A percentile compares a stretch with the other conserved stretches of the same genome.
Evolutionary conservation across 2,329 filamentous ascomycete species (phyloP).

Genomic region (Fusarium circinatum): DNA sequence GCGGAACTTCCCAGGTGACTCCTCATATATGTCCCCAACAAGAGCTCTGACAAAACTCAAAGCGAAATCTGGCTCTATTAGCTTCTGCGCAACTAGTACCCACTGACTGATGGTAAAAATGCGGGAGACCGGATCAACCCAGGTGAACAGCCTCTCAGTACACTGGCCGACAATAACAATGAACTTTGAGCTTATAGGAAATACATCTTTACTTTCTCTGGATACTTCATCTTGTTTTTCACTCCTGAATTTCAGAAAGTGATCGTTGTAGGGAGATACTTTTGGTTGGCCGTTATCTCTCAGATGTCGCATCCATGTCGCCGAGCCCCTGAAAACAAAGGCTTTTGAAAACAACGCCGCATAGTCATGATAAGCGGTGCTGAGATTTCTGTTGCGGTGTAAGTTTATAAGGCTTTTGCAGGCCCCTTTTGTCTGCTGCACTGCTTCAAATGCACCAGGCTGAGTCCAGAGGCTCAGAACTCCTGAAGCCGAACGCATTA

Average conservation of each 20-base stretch:
- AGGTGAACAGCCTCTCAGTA: background rate
- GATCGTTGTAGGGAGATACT: fast-evolving
- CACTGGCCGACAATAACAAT: fast-evolving
- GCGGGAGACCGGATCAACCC: background rate
- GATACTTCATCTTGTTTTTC: fast-evolving
- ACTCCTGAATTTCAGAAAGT: background rate
- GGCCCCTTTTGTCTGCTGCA: too few relatives aligned
- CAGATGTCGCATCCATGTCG: background rate
- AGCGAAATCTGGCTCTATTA: background rate
- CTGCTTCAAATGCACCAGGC: fast-evolving
- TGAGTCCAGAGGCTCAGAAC: background rate
- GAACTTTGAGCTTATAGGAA: background rate
- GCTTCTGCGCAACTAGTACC: background rate
- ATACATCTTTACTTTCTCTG: fast-evolving
- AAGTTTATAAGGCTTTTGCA: fast-evolving
- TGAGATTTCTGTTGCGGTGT: background rate
- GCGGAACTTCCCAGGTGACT: background rate
- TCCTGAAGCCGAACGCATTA: background rate
- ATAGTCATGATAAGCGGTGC: background rate
- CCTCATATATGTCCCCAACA: background rate
- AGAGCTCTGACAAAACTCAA: background rate
- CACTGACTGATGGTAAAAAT: background rate
- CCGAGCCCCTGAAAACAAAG: fast-evolving
- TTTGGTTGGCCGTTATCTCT: background rate
- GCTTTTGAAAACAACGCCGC: background rate